Base-by-base conservation (phyloP, 495 filamentous ascomycete species). In the Neurospora sublineolata region DNA sequence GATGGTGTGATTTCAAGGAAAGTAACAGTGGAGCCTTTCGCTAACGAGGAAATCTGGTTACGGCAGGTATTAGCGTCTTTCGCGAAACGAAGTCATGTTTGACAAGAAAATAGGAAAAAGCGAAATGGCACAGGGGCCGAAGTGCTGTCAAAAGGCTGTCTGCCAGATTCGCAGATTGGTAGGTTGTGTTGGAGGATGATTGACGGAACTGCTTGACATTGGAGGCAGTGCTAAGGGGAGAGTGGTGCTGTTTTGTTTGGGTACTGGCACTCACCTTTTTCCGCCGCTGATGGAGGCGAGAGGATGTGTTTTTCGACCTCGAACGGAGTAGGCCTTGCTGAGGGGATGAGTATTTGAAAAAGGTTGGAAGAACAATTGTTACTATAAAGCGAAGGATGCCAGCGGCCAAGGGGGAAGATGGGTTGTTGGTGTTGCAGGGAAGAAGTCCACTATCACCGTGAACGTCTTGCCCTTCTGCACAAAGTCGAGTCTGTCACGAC, bases 401-500 rank as follows among this genome's bases (percentile, higher is more conserved):
- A 81, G 85, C 85, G 85, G 82, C 86, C 85, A 81, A 76, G 73
- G 71, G 71, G 69, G 73, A 2, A 33, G 71, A 70, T 71, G 74
- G 73, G 72, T 75, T 77, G 81, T 77, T 78, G 79, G 75, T 76
- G 77, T 80, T 79, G 79, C 75, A 70, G 69, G 74, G 72, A 76
- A 81, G 80, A 80, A 80, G 81, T 77, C 82, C 84, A 84, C 83
- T 86, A 64, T 83, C 79, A 87, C 84, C 84, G 83, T 81, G 84
- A 79, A 77, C 79, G 74, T 73, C 75, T 73, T 79, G 73, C 36
- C 68, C 76, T 69, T 74, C 69, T 38, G 73, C 33, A 71, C 71
- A 72, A 37, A 71, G 67, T 73, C 79, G 73, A 74, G 69, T 77
- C 73, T 72, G 67, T 77, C 67, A 73, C 75, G 72, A 78, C 76